Evolutionary conservation across 2,329 filamentous ascomycete genomes (phyloP).

Genomic region (Sphaerulina musiva): DNA sequence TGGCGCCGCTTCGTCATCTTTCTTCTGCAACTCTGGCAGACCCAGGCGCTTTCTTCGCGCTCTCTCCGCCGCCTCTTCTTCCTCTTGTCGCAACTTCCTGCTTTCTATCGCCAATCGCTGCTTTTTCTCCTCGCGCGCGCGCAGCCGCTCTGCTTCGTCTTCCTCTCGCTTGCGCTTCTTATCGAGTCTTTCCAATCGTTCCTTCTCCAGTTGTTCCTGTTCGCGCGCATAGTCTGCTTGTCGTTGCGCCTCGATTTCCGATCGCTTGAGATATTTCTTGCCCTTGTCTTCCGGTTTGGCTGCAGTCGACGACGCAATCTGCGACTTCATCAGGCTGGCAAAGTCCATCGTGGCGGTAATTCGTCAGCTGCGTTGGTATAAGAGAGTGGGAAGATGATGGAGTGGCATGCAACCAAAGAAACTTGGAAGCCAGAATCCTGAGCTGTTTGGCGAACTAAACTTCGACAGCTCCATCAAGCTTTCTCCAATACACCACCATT

Average conservation of each 20-base stretch:
- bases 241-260: constrained; percentile 77
- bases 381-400: background rate
- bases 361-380: background rate
- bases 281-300: constrained; percentile 48
- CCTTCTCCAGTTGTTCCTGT: constrained; percentile 65
- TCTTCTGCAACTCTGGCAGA: constrained; percentile 62
- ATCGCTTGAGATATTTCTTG: constrained; percentile 78
- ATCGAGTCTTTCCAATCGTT: constrained; percentile 61
- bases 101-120: constrained; percentile 75
- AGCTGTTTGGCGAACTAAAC: too few relatives aligned
- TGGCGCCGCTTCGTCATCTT: constrained; percentile 34
- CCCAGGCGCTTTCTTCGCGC: constrained; percentile 69
- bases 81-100: constrained; percentile 59
- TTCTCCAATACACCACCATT: background rate
- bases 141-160: constrained; percentile 65
- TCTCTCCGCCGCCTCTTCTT: constrained; percentile 66
- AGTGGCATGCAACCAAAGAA: background rate
- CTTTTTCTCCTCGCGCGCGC: constrained; percentile 72
- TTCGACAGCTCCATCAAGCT: constrained; percentile 1
- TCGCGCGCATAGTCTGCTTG: constrained; percentile 73
- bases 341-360: constrained; percentile 69
- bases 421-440: background rate
- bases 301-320: constrained; percentile 63
- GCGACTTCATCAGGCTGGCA: constrained; percentile 83
- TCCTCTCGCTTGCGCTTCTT: constrained; percentile 88